Evolutionary conservation across 768 basidiomycete genomes (phyloP).

Genomic region (Suillus hirtellus): DNA sequence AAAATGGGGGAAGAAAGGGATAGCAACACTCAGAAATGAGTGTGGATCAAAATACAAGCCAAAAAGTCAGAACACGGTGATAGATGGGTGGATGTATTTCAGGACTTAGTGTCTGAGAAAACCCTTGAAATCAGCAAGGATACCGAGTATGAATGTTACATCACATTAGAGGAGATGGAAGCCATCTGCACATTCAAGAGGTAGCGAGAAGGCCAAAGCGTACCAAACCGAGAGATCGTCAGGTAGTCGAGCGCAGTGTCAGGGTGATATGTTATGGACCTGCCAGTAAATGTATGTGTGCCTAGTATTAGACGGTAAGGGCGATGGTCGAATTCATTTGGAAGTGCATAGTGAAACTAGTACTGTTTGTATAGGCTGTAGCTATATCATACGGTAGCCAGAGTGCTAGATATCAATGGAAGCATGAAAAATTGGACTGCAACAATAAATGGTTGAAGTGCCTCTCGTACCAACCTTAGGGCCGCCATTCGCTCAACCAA

Average conservation of each 20-base stretch:
- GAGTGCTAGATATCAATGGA: constrained; percentile 23
- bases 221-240: no score
- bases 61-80: no score
- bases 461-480: neutral
- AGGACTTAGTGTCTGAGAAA: no score
- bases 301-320: neutral
- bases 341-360: neutral
- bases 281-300: neutral
- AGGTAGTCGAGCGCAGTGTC: no score
- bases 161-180: no score
- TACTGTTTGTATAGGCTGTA: neutral
- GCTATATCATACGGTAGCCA: neutral
- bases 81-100: neutral
- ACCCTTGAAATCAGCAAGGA: no score
- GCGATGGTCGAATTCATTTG: neutral
- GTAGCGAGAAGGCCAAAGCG: no score
- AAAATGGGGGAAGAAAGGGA: neutral
- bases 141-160: no score
- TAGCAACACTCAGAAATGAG: no score
- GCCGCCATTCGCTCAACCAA: constrained; percentile 15
- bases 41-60: no score
- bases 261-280: neutral
- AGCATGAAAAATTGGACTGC: constrained; percentile 22
- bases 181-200: no score
- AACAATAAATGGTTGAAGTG: neutral